These are phyloP conservation scores for Clonostachys chloroleuca DNA, from an alignment of 2,329 filamentous ascomycete species.

Conservation along the genomic window DNA sequence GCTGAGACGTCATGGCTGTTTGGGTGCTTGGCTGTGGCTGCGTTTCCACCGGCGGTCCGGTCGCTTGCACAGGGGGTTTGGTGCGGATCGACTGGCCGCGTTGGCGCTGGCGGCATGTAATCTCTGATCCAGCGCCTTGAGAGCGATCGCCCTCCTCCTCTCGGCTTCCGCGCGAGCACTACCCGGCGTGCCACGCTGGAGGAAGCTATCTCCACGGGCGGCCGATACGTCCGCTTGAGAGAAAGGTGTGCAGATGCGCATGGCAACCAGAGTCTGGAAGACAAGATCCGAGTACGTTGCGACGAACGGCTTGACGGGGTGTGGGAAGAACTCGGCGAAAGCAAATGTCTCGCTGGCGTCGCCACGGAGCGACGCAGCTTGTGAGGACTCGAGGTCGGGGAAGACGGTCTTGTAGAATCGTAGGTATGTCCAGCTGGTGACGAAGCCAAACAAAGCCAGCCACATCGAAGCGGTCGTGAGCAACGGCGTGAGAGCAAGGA, in stretches of 20 bases:
- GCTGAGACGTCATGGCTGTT: slow-evolving; percentile 53
- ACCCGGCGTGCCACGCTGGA: slow-evolving; percentile 53
- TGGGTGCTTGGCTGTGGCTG: slow-evolving; percentile 51
- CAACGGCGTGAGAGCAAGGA: slow-evolving; percentile 53
- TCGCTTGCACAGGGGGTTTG: slow-evolving; percentile 31
- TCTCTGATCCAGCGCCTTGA: slow-evolving; percentile 89
- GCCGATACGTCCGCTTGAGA: slow-evolving; percentile 74
- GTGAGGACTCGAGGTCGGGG: slow-evolving; percentile 61
- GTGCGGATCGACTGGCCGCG: slow-evolving; percentile 10
- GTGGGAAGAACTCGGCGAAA: slow-evolving; percentile 93
- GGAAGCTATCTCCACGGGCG: slow-evolving; percentile 58
- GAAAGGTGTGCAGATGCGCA: slow-evolving; percentile 82
- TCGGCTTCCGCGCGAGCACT: slow-evolving; percentile 88
- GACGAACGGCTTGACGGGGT: slow-evolving; percentile 73
- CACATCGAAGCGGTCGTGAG: slow-evolving; percentile 71
- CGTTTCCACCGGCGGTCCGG: slow-evolving; percentile 51
- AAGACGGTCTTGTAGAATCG: slow-evolving; percentile 86
- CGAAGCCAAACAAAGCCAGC: slow-evolving; percentile 74
- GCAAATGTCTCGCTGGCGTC: slow-evolving; percentile 96
- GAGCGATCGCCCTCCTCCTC: slow-evolving; percentile 77
- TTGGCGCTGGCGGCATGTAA: slow-evolving; percentile 64
- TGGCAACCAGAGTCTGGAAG: slow-evolving; percentile 68
- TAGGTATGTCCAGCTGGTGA: slow-evolving; percentile 91
- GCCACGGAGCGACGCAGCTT: slow-evolving; percentile 65
- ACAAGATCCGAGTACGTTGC: slow-evolving; percentile 68